phyloP scores from a whole-genome alignment of 2,329 filamentous ascomycete genomes.

The Bipolaris zeicola region DNA sequence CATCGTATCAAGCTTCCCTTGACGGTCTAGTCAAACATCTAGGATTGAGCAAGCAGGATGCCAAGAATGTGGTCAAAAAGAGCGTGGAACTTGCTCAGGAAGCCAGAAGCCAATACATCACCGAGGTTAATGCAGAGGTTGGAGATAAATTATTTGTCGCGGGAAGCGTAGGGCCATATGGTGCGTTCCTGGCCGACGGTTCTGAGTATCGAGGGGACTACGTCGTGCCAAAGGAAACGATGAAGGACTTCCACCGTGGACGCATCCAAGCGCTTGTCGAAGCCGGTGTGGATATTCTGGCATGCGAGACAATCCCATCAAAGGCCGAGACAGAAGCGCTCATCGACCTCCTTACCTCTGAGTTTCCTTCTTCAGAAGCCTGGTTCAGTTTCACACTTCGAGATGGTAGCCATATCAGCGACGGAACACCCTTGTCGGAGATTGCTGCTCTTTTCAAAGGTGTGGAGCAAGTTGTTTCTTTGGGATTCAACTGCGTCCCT shows the following conservation, averaged over 20 bases:
- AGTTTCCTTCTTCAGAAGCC: constrained; percentile 46
- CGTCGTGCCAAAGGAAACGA: constrained; percentile 29
- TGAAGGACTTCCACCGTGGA: constrained; percentile 53
- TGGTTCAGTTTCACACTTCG: constrained; percentile 53
- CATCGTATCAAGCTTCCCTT: constrained; percentile 55
- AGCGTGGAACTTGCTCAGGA: constrained; percentile 51
- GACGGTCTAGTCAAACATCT: constrained; percentile 50
- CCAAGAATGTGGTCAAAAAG: constrained; percentile 45
- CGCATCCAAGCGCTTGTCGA: constrained; percentile 51
- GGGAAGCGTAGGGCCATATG: constrained; percentile 56
- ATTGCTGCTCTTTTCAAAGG: constrained; percentile 41
- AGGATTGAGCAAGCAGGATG: constrained; percentile 38
- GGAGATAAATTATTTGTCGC: constrained; percentile 45
- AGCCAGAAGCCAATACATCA: constrained; percentile 44
- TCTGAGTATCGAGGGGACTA: constrained; percentile 56
- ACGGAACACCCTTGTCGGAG: constrained; percentile 48
- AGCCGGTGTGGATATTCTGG: constrained; percentile 52
- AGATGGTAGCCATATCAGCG: constrained; percentile 47
- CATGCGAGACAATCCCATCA: constrained; percentile 54
- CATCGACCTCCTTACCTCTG: constrained; percentile 44
- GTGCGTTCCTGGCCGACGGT: constrained; percentile 55
- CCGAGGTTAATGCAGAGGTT: constrained; percentile 5
- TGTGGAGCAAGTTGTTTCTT: constrained; percentile 44
- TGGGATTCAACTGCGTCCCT: constrained; percentile 55
- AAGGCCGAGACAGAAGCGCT: constrained; percentile 49